phyloP scores from a whole-genome alignment of 2,329 filamentous ascomycete species.

The Chalaropsis thielavioides region DNA sequence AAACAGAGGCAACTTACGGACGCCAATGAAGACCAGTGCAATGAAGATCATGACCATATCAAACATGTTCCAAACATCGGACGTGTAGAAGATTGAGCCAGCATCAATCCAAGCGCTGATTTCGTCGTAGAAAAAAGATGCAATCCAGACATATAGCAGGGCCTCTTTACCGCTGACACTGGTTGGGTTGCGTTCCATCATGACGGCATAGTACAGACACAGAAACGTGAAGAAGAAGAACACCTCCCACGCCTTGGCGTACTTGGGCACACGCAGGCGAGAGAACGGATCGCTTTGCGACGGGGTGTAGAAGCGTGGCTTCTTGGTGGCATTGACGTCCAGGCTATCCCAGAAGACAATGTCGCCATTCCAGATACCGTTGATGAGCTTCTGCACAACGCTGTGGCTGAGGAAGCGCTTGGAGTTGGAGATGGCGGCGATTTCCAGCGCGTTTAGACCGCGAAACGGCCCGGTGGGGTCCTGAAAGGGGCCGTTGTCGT shows the following conservation, averaged over 20 bases:
- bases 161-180: constrained; percentile 55
- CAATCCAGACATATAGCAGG: constrained; percentile 71
- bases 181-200: constrained; percentile 55
- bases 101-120: constrained; percentile 74
- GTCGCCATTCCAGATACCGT: constrained; percentile 72
- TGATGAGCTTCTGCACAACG: constrained; percentile 69
- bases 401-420: constrained; percentile 74
- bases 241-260: constrained; percentile 73
- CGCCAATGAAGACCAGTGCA: constrained; percentile 53
- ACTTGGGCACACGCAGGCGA: constrained; percentile 62
- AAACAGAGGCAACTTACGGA: constrained; percentile 40
- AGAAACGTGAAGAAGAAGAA: constrained; percentile 67
- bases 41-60: constrained; percentile 61
- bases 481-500: constrained; percentile 32
- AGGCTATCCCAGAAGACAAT: constrained; percentile 77
- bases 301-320: constrained; percentile 59
- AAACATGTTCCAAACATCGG: constrained; percentile 69
- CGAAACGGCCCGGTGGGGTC: constrained; percentile 60
- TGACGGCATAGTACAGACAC: constrained; percentile 70
- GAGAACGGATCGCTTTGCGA: constrained; percentile 57
- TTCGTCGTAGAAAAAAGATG: constrained; percentile 77
- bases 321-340: constrained; percentile 58
- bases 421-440: constrained; percentile 64
- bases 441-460: constrained; percentile 72
- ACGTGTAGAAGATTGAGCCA: constrained; percentile 70